A percentile compares a stretch with the other conserved stretches of the same genome.
Conservation (phyloP, 148 eudicot species). For the Linanthus parryae region DNA sequence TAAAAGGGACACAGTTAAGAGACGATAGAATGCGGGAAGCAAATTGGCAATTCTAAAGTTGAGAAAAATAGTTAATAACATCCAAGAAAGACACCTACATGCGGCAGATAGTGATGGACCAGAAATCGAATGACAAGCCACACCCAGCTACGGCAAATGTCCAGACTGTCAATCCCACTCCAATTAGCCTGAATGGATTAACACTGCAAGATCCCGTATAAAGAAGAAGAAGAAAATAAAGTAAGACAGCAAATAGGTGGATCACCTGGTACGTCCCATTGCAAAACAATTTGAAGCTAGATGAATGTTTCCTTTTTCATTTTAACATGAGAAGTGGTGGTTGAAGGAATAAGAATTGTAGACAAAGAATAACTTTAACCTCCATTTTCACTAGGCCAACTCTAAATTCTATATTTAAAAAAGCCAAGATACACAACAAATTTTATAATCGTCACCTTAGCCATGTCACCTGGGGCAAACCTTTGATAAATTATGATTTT, state of each 20-base stretch:
- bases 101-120: constrained; percentile 77
- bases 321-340: background rate
- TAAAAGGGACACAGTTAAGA: constrained; percentile 16
- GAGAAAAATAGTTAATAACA: background rate
- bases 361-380: no score
- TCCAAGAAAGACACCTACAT: constrained; percentile 51
- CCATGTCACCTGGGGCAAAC: background rate
- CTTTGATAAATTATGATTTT: background rate
- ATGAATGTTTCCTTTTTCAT: background rate
- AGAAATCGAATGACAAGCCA: constrained; percentile 70
- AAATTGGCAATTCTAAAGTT: background rate
- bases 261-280: background rate
- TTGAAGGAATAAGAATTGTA: background rate
- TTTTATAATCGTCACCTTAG: background rate
- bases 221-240: constrained; percentile 5
- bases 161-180: constrained; percentile 91
- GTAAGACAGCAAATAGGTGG: background rate
- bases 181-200: constrained; percentile 95
- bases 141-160: constrained; percentile 74
- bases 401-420: background rate
- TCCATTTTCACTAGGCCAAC: background rate
- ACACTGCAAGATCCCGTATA: constrained; percentile 45
- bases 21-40: background rate
- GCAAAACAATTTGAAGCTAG: no score
- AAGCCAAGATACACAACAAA: no score